Evolutionary conservation across 176 grass and related monocot genomes (phyloP), one percentile per base, ranked within the genome.

Genomic region (Avena eriantha): DNA sequence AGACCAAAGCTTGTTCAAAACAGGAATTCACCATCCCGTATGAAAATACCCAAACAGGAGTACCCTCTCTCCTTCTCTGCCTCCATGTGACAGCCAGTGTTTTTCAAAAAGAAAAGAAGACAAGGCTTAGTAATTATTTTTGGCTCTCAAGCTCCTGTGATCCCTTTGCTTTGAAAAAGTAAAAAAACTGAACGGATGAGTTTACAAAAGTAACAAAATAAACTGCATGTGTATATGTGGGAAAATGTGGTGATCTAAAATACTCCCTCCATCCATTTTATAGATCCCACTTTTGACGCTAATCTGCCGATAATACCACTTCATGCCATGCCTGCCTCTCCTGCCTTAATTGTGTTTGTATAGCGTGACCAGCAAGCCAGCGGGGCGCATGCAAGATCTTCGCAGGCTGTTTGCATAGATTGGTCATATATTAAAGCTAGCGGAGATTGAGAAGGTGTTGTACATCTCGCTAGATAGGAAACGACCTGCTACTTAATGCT

Each of bases 1-100:
- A 75, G 58, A 63, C 47, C 29, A 9, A 58, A 69, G 24, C 14
- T 59, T 82, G 58, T 58, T 82, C 48, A 68, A 77, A 84, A 83
- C 41, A 43, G n/a, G 21, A 83, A 71, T 68, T 66, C 3, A 63
- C 47, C 35, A 8, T 83, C 56, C 56, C 16, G 17, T 58, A 10
- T 7, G 56, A 35, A 55, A 78, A 68, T 70, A 69, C 11, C 33
- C 16, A 22, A 41, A 19, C 16, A 36, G 54, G 54, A 56, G 17
- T 56, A 58, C 19, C 56, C 19, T 58, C 56, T 18, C 56, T 57
- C 55, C 55, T 5, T 21, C 17, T 57, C 55, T 18, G 0, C 17
- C 55, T 57, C 17, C 55, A 57, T 57, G 55, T 21, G 55, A n/a
- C 55, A 57, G 55, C 21, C 55, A 55, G 18, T 57, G 1, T 57